Conservation (phyloP, 495 filamentous ascomycete genomes). For the Xylaria flabelliformis region DNA sequence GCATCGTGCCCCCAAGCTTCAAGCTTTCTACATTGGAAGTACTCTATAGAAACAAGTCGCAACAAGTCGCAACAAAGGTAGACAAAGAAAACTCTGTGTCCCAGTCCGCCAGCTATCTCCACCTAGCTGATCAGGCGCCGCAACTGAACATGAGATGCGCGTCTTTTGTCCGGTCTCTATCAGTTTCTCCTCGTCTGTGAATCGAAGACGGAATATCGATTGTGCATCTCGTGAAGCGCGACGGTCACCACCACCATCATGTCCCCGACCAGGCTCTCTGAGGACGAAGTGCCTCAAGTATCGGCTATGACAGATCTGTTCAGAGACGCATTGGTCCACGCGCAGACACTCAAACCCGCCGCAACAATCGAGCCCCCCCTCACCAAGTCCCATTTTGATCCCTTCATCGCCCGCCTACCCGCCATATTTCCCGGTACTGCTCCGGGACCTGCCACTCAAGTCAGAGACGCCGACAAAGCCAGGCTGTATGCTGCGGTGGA, state of each 20-base stretch:
- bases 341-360: slow-evolving; percentile 67
- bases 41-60: not conserved
- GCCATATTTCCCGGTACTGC: slow-evolving; percentile 40
- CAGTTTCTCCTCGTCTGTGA: not conserved
- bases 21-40: not conserved
- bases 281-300: slow-evolving; percentile 62
- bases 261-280: slow-evolving; percentile 46
- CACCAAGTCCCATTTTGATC: slow-evolving; percentile 63
- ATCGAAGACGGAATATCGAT: not conserved
- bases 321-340: slow-evolving; percentile 66
- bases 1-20: not conserved
- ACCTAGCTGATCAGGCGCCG: not conserved
- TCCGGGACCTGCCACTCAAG: slow-evolving; percentile 24
- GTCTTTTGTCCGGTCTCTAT: not conserved
- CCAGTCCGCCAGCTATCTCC: not conserved
- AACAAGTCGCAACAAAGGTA: not conserved
- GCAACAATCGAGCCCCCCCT: slow-evolving; percentile 80
- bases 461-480: slow-evolving; percentile 45
- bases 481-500: slow-evolving; percentile 72
- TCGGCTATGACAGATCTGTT: slow-evolving; percentile 62
- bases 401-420: slow-evolving; percentile 51
- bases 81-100: slow-evolving; percentile 12
- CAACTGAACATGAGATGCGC: slow-evolving; percentile 19
- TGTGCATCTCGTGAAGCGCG: not conserved
- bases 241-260: slow-evolving; percentile 35